Evolutionary conservation across 768 basidiomycete genomes (phyloP), one percentile per base, ranked within the genome.

Genomic region (Mycena crocata): DNA sequence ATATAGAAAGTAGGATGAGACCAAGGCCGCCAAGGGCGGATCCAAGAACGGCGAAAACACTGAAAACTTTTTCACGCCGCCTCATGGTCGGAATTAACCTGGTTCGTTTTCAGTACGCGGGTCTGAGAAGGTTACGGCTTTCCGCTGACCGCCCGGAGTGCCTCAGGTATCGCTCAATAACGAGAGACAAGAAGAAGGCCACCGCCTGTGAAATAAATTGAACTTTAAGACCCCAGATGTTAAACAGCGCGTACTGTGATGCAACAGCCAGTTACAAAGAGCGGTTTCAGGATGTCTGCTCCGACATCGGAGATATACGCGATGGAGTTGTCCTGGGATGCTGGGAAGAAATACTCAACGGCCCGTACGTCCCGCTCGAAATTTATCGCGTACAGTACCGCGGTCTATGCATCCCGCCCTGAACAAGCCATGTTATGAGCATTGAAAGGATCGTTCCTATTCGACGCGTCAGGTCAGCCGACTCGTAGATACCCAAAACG

Each of bases 221-320:
- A 5, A 15, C 3, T 21, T 5, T 12, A 10, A 21, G 23, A 8
- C 6, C n/a, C 32, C 8, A 13, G 21, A 12, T 28, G 50, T n/a
- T 3, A 2, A 21, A 24, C 15, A 10, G 48, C 1, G 46, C 68
- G n/a, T 32, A 69, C 68, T 2, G 93, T 92, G 63, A 93, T 84
- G 40, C 81, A 79, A 70, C 88, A 90, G 9, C 89, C 89, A 19
- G 84, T 80, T 54, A 94, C 80, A 72, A 94, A 94, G 39, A 94
- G 83, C 4, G 93, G 93, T 74, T 94, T 93, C 46, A 94, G 79
- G 56, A 84, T 81, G 68, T 84, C 85, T 23, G 93, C 92, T n/a
- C 90, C 92, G 37, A 93, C 78, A 71, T 94, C 92, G 44, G 91
- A 92, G 51, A 94, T 93, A 76, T 90, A 93, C n/a, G 88, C 87